Base-by-base conservation (phyloP, 176 grass and related monocot species). In the Rhynchospora pubera region DNA sequence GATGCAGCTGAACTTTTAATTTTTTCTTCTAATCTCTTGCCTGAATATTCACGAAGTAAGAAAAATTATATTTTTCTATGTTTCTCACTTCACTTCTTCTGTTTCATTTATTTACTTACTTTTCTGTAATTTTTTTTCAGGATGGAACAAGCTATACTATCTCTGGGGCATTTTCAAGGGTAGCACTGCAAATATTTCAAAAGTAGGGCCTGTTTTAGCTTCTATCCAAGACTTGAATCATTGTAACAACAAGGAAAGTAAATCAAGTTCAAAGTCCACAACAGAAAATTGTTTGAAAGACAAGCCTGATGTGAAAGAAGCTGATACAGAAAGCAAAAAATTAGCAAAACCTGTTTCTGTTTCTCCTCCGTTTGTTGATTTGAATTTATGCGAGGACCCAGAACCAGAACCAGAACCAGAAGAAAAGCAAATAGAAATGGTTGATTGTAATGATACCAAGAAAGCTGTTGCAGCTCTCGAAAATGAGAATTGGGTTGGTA, bases 81-180 rank as follows among this genome's bases (percentile, higher is more conserved):
- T 69, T 51, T 85, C 75, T 87, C 26, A 81, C 7, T n/a, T 69
- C 52, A 21, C 81, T 79, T 84, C 73, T 70, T 80, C 57, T 53
- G 32, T 11, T 77, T 26, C 51, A 51, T 62, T 75, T 45, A 21
- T 64, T 86, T 5, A 5, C 67, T 82, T 86, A 2, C 0, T 65
- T 44, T 61, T 84, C 57, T 91, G 18, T 83, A 64, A 28, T 84
- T 1, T 62, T 85, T 88, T 79, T 28, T 28, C 26, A 99, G 96
- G 93, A 64, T 99, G 96, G 96, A 99, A 99, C 56, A 95, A 88
- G 84, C 84, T 99, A 62, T 99, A 87, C 89, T 99, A 88, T 79
- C 91, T 99, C 28, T 99, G 93, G 93, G 96, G 96, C 70, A 84
- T 99, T 52, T 95, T 99, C 69, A 90, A 87, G 89, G 84, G 87